Conservation (phyloP, 768 basidiomycete genomes). For the Galerina marginata region DNA sequence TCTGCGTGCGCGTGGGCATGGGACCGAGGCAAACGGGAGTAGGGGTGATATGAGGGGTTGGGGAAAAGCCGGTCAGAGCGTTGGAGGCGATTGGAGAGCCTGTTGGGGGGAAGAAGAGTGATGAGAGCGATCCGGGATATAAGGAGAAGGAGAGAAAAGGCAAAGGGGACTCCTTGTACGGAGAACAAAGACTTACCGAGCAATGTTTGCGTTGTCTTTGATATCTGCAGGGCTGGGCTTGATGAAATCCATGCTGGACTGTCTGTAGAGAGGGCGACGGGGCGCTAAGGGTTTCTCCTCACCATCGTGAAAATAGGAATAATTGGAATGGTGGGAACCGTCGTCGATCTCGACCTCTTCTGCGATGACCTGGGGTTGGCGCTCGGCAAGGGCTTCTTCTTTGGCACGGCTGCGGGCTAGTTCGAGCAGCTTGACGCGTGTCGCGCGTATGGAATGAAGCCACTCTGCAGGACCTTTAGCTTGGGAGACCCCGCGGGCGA, state of each 20-base stretch:
- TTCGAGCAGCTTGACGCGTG: conserved; percentile 82
- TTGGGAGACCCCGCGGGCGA: conserved; percentile 76
- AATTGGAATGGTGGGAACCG: conserved; percentile 17
- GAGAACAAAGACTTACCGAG: conserved; percentile 52
- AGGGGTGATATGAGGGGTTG: conserved; percentile 61
- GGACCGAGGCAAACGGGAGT: conserved; percentile 50
- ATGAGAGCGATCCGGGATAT: conserved; percentile 5
- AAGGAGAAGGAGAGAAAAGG: conserved; percentile 8
- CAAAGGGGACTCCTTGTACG: not conserved
- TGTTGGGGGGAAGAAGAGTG: conserved; percentile 29
- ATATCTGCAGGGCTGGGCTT: conserved; percentile 51
- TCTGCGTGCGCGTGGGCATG: conserved; percentile 19
- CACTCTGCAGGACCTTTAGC: conserved; percentile 80
- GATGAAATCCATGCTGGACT: conserved; percentile 90
- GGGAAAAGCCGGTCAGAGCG: conserved; percentile 60
- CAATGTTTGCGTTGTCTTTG: conserved; percentile 59
- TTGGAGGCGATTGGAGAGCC: conserved; percentile 72
- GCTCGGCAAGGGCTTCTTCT: conserved; percentile 42
- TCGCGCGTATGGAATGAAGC: conserved; percentile 84
- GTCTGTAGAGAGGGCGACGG: conserved; percentile 70
- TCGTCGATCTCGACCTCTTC: conserved; percentile 55
- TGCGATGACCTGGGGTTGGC: conserved; percentile 46
- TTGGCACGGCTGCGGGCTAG: conserved; percentile 72
- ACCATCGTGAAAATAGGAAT: conserved; percentile 33
- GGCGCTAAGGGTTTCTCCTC: conserved; percentile 30